Percentiles rank a stretch among this genome's conserved stretches.
These are phyloP conservation scores for Boletus reticulatus DNA, from an alignment of 768 basidiomycete genomes.

Conservation along the genomic window DNA sequence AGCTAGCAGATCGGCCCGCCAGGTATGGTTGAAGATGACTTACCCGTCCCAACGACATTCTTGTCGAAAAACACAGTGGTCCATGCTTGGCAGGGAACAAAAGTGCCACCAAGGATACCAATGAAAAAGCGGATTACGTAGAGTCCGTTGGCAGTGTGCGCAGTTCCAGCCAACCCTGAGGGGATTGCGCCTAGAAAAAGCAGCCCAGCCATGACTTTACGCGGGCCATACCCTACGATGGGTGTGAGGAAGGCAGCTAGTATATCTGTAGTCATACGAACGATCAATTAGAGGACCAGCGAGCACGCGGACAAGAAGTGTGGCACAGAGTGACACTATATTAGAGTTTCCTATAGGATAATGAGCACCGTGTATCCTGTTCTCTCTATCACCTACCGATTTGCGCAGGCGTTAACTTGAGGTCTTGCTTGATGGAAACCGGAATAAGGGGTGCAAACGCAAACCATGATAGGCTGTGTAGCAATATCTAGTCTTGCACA, in stretches of 20 bases:
- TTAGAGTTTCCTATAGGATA: constrained; percentile 43
- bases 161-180: constrained; percentile 26
- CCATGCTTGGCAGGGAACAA: constrained; percentile 62
- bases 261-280: constrained; percentile 4
- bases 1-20: background rate
- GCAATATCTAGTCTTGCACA: background rate
- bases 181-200: constrained; percentile 5
- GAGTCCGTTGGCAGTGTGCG: constrained; percentile 38
- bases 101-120: constrained; percentile 58
- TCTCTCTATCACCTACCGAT: constrained; percentile 31
- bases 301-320: constrained; percentile 46
- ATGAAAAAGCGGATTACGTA: constrained; percentile 55
- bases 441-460: constrained; percentile 62
- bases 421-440: constrained; percentile 51
- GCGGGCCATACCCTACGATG: constrained; percentile 3
- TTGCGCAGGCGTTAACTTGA: constrained; percentile 45
- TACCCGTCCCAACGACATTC: constrained; percentile 38
- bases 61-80: constrained; percentile 62
- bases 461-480: constrained; percentile 45
- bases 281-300: constrained; percentile 52
- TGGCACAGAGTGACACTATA: constrained; percentile 45
- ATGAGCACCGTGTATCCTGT: background rate
- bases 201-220: constrained; percentile 6
- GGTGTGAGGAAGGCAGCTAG: background rate
- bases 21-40: background rate